phyloP scores from a whole-genome alignment of 495 filamentous ascomycete species.

The Amorphotheca resinae region DNA sequence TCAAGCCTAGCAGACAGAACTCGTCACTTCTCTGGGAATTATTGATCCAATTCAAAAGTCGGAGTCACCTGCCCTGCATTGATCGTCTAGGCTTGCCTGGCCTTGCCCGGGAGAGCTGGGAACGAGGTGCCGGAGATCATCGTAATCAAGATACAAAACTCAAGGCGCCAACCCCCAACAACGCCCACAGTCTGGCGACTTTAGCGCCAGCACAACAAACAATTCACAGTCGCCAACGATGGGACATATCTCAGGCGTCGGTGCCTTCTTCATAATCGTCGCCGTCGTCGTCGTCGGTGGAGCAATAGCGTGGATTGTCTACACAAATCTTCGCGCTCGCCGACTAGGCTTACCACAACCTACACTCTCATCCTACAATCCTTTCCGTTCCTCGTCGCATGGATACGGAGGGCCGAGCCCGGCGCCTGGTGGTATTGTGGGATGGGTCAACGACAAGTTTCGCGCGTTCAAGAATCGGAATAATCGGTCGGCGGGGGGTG shows the following conservation, averaged over 20 bases:
- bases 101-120: too few relatives aligned
- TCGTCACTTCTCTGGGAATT: too few relatives aligned
- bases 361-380: slow-evolving; percentile 47
- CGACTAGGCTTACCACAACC: slow-evolving; percentile 53
- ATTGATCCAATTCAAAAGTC: too few relatives aligned
- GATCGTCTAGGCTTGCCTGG: too few relatives aligned
- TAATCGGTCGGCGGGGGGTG: slow-evolving; percentile 43
- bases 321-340: slow-evolving; percentile 46
- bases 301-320: slow-evolving; percentile 38
- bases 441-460: slow-evolving; percentile 42
- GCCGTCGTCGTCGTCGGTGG: slow-evolving; percentile 36
- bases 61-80: too few relatives aligned
- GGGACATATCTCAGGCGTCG: slow-evolving; percentile 10
- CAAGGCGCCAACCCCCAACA: too few relatives aligned
- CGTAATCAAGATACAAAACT: too few relatives aligned
- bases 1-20: too few relatives aligned
- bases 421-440: slow-evolving; percentile 41
- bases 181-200: neutral
- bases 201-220: neutral
- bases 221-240: slow-evolving; percentile 4
- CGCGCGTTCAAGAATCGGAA: slow-evolving; percentile 38
- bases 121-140: too few relatives aligned
- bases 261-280: slow-evolving; percentile 32
- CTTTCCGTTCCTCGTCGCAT: slow-evolving; percentile 25
- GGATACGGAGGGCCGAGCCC: slow-evolving; percentile 36